A percentile compares a stretch with the other conserved stretches of the same genome.
phyloP scores from a whole-genome alignment of 306 rosid species.

The Hippophae tibetana region DNA sequence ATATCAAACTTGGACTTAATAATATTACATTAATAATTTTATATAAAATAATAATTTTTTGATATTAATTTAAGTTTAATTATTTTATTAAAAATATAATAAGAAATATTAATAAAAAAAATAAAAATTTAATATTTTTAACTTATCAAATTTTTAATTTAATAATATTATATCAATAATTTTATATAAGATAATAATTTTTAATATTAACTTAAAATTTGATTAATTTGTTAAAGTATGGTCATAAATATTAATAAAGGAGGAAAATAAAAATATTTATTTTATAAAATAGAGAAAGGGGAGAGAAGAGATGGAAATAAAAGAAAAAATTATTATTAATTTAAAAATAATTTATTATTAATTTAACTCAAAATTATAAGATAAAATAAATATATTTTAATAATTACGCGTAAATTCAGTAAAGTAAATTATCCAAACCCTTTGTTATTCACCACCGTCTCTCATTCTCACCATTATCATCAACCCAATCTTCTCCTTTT shows the following conservation, averaged over 20 bases:
- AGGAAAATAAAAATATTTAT: neutral
- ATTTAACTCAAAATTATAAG: neutral
- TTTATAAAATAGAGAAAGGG: neutral
- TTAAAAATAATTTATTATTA: neutral
- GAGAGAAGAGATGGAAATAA: neutral
- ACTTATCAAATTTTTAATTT: too few species aligned
- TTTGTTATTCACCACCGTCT: slow-evolving; percentile 39
- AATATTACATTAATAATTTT: too few species aligned
- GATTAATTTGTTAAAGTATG: too few species aligned
- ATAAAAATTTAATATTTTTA: too few species aligned
- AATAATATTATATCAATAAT: too few species aligned
- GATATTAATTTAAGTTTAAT: too few species aligned
- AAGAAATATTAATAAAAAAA: too few species aligned
- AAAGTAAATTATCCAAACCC: slow-evolving; percentile 64
- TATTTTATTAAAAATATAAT: neutral
- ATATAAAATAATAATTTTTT: too few species aligned
- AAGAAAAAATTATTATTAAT: neutral
- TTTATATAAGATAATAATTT: too few species aligned
- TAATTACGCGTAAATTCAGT: neutral
- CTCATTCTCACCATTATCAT: slow-evolving; percentile 20
- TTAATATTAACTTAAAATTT: too few species aligned
- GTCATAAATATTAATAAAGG: neutral
- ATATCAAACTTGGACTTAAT: too few species aligned
- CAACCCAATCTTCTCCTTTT: neutral
- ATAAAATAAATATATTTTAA: neutral